A percentile compares a stretch with the other conserved stretches of the same genome.
Conservation (phyloP, 768 basidiomycete genomes). For the Amanita subjunquillea region DNA sequence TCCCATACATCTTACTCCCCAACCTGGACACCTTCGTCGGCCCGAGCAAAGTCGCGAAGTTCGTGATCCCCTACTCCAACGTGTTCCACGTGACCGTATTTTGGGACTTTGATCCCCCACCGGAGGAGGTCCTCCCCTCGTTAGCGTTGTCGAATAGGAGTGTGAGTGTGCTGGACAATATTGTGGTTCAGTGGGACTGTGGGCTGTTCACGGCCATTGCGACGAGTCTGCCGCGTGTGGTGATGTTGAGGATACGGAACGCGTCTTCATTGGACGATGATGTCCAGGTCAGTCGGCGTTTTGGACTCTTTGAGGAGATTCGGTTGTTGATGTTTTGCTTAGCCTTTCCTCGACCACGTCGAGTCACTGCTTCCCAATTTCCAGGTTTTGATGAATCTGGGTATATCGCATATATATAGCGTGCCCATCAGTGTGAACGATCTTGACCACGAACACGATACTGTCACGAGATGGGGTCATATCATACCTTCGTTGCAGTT, state of each 20-base stretch:
- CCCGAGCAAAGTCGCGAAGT: constrained; percentile 8
- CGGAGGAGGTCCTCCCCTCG: constrained; percentile 2
- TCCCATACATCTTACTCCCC: constrained; percentile 3
- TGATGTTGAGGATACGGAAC: constrained; percentile 9
- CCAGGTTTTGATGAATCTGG: not conserved
- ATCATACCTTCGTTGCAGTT: not conserved
- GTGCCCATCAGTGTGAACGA: not conserved
- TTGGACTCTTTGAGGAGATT: not conserved
- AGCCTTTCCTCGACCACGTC: constrained; percentile 1
- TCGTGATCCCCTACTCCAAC: constrained; percentile 7
- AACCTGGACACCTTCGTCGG: constrained; percentile 8
- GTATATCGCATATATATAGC: not conserved
- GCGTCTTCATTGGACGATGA: constrained; percentile 3
- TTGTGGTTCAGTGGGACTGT: constrained; percentile 9
- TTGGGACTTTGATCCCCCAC: constrained; percentile 7
- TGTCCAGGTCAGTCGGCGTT: constrained; percentile 4
- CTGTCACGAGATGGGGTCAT: not conserved
- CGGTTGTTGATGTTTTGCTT: not conserved
- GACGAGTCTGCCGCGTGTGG: constrained; percentile 4
- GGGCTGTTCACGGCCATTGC: constrained; percentile 7
- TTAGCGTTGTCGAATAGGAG: constrained; percentile 2
- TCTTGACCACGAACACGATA: not conserved
- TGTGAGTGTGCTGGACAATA: constrained; percentile 9
- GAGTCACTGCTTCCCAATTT: not conserved
- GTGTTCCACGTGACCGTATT: constrained; percentile 6